Conservation (phyloP, 2,329 filamentous ascomycete genomes). For the Penicillium sp. region DNA sequence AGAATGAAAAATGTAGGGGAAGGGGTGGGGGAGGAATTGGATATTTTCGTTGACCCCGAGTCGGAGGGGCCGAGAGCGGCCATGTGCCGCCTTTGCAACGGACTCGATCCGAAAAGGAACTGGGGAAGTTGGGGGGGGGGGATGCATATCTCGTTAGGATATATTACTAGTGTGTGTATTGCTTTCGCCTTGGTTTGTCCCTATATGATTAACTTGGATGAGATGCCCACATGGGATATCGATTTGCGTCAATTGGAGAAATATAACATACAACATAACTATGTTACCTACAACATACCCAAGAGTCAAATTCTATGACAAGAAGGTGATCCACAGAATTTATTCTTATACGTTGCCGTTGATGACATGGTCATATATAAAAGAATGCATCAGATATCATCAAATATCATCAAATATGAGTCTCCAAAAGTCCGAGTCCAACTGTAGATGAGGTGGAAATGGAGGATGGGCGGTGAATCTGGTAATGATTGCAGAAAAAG, state of each 20-base stretch:
- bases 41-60: neutral
- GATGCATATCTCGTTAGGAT: neutral
- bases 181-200: neutral
- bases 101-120: neutral
- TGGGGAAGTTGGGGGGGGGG: neutral
- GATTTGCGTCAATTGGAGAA: neutral
- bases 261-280: no score
- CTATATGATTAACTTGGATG: neutral
- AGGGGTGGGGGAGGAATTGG: no score
- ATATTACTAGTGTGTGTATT: neutral
- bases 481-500: constrained; percentile 10
- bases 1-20: neutral
- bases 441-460: neutral
- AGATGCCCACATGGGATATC: neutral
- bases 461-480: constrained; percentile 5
- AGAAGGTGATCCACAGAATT: neutral
- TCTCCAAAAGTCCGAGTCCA: neutral
- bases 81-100: neutral
- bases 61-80: neutral
- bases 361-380: neutral
- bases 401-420: neutral
- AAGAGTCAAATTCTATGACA: neutral
- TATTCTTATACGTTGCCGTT: neutral
- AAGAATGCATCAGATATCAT: neutral
- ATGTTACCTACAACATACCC: neutral